Evolutionary conservation across 306 rosid genomes (phyloP).

Genomic region (Medicago lupulina): DNA sequence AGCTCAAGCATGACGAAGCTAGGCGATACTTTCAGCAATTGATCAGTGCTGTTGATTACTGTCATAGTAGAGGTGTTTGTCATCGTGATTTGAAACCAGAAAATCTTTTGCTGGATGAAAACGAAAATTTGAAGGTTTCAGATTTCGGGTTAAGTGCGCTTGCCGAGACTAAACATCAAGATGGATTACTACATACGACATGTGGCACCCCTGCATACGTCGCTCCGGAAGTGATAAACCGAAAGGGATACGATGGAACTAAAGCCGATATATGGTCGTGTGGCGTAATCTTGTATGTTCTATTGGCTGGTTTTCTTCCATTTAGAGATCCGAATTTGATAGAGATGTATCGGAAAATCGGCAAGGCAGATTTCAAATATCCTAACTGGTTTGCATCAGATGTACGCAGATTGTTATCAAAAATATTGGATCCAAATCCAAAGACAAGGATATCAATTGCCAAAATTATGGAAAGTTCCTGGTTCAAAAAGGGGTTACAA

Average conservation of each 20-base stretch:
- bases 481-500: slow-evolving; percentile 72
- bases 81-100: slow-evolving; percentile 95
- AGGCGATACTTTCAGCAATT: slow-evolving; percentile 83
- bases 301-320: slow-evolving; percentile 94
- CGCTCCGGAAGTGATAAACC: slow-evolving; percentile 82
- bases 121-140: slow-evolving; percentile 79
- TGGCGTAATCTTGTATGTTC: slow-evolving; percentile 86
- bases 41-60: slow-evolving; percentile 86
- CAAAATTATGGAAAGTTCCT: slow-evolving; percentile 66
- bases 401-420: slow-evolving; percentile 61
- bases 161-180: slow-evolving; percentile 72
- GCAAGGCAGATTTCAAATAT: slow-evolving; percentile 69
- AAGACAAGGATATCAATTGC: slow-evolving; percentile 67
- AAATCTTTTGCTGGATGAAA: slow-evolving; percentile 84
- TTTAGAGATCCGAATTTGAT: slow-evolving; percentile 80
- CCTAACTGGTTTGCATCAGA: slow-evolving; percentile 87
- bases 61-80: slow-evolving; percentile 88
- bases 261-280: slow-evolving; percentile 96
- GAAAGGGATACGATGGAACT: slow-evolving; percentile 81
- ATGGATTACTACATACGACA: slow-evolving; percentile 86
- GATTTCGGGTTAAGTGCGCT: slow-evolving; percentile 92
- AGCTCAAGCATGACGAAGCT: slow-evolving; percentile 75
- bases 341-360: slow-evolving; percentile 88
- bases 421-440: slow-evolving; percentile 87
- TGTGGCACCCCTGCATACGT: slow-evolving; percentile 98